These are phyloP conservation scores for Filobasidium uniguttulatum DNA, from an alignment of 1,284 basidiomycete genomes.

Conservation along the genomic window DNA sequence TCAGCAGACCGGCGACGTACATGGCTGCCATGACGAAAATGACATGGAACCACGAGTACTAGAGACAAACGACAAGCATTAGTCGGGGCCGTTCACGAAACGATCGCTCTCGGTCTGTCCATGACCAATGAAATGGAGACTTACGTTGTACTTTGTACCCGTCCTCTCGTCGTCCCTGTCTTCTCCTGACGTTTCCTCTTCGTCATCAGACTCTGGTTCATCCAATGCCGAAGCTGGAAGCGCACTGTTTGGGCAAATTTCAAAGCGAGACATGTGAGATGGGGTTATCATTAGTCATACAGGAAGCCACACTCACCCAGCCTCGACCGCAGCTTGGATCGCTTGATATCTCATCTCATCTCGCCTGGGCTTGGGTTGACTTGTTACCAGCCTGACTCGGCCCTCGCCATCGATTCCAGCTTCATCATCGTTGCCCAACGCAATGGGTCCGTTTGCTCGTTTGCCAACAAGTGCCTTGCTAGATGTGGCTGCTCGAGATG, in stretches of 20 bases:
- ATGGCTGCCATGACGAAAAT: slow-evolving; percentile 93
- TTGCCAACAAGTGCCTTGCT: slow-evolving; percentile 71
- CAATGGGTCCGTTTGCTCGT: slow-evolving; percentile 44
- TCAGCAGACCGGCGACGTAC: slow-evolving; percentile 98
- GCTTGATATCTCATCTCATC: slow-evolving; percentile 90
- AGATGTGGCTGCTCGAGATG: slow-evolving; percentile 88
- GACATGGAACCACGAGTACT: slow-evolving; percentile 95
- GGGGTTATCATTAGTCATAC: no score
- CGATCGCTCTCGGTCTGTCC: neutral
- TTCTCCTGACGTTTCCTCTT: slow-evolving; percentile 54
- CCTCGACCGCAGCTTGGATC: slow-evolving; percentile 85
- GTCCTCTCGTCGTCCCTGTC: slow-evolving; percentile 80
- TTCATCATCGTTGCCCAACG: slow-evolving; percentile 44
- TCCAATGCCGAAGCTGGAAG: slow-evolving; percentile 86
- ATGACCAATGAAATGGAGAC: slow-evolving; percentile 21
- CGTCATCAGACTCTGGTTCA: slow-evolving; percentile 59
- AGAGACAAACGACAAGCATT: slow-evolving; percentile 1
- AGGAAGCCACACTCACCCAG: slow-evolving; percentile 47
- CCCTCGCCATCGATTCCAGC: slow-evolving; percentile 40
- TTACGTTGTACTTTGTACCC: slow-evolving; percentile 92
- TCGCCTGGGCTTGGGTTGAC: slow-evolving; percentile 63
- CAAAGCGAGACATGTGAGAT: slow-evolving; percentile 9
- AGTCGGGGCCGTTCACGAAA: neutral
- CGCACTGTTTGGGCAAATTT: slow-evolving; percentile 48
- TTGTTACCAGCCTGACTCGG: slow-evolving; percentile 60